A percentile compares a stretch with the other conserved stretches of the same genome.
These are phyloP conservation scores for Termitomyces heimii DNA, from an alignment of 768 basidiomycete species.

Conservation along the genomic window DNA sequence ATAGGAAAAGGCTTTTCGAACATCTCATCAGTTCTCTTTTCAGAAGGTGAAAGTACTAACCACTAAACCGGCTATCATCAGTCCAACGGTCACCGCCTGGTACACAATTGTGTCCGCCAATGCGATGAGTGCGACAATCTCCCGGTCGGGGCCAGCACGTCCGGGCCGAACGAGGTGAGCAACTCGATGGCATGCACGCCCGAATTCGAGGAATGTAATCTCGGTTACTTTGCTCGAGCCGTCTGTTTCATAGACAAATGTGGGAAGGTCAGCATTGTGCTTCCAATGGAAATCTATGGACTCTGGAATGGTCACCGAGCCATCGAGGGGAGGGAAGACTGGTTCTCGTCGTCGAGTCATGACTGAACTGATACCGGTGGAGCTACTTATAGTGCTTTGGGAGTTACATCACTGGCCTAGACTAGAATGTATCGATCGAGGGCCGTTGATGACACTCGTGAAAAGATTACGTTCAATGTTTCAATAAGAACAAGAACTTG, in stretches of 20 bases:
- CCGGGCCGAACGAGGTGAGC: slow-evolving; percentile 26
- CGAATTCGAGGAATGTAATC: slow-evolving; percentile 32
- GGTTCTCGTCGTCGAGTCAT: slow-evolving; percentile 3
- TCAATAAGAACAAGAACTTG: neutral
- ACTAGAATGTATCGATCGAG: neutral
- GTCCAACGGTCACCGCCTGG: slow-evolving; percentile 27
- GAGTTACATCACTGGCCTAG: neutral
- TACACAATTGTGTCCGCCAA: slow-evolving; percentile 25
- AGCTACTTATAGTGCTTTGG: neutral
- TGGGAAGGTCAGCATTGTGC: slow-evolving; percentile 14
- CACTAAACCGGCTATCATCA: slow-evolving; percentile 22
- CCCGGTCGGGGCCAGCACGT: slow-evolving; percentile 15
- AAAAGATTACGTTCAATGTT: neutral
- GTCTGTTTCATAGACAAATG: slow-evolving; percentile 15
- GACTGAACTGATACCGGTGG: no score
- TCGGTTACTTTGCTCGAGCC: slow-evolving; percentile 11
- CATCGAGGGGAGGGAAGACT: slow-evolving; percentile 11
- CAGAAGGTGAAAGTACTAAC: slow-evolving; percentile 12
- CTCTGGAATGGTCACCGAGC: slow-evolving; percentile 12
- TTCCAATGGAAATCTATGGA: slow-evolving; percentile 16
- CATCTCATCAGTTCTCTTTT: neutral
- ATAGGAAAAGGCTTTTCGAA: slow-evolving; percentile 25
- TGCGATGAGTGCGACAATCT: slow-evolving; percentile 24
- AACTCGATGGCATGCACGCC: slow-evolving; percentile 31
- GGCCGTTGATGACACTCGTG: neutral